Evolutionary conservation across 805 yeast genomes (phyloP).

Genomic region (Wickerhamiella australiensis): DNA sequence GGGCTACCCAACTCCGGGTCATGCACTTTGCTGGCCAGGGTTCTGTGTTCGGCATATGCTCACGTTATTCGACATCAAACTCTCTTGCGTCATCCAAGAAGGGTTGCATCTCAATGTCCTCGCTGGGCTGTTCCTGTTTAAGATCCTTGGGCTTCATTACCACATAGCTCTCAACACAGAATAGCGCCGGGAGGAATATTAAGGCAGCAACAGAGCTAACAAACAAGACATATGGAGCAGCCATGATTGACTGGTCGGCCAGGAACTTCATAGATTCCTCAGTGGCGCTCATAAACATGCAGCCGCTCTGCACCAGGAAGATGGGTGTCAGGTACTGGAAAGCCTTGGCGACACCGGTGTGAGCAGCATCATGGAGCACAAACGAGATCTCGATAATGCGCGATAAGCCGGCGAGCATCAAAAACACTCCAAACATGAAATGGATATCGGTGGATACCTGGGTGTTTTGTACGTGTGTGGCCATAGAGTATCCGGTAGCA

Average conservation of each 20-base stretch:
- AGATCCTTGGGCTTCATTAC: constrained; percentile 24
- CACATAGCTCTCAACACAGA: constrained; percentile 49
- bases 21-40: too few species aligned
- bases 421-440: constrained; percentile 66
- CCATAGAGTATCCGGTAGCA: constrained; percentile 91
- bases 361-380: constrained; percentile 45
- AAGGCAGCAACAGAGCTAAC: constrained; percentile 62
- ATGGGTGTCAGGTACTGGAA: constrained; percentile 86
- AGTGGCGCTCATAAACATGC: constrained; percentile 81
- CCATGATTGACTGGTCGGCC: constrained; percentile 65
- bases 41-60: too few species aligned
- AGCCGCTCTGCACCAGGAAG: constrained; percentile 64
- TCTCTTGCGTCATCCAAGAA: constrained; percentile 22
- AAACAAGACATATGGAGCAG: constrained; percentile 66
- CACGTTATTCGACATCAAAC: constrained; percentile 21
- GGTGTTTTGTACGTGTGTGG: constrained; percentile 70
- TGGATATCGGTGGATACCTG: constrained; percentile 78
- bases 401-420: constrained; percentile 65
- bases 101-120: constrained; percentile 25
- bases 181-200: constrained; percentile 51
- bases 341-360: constrained; percentile 39
- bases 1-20: too few species aligned
- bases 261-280: constrained; percentile 76
- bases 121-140: constrained; percentile 14
- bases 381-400: constrained; percentile 73